Evolutionary conservation across 2,329 filamentous ascomycete genomes (phyloP), one percentile per base, ranked within the genome.

Genomic region (Zymoseptoria passerinii): DNA sequence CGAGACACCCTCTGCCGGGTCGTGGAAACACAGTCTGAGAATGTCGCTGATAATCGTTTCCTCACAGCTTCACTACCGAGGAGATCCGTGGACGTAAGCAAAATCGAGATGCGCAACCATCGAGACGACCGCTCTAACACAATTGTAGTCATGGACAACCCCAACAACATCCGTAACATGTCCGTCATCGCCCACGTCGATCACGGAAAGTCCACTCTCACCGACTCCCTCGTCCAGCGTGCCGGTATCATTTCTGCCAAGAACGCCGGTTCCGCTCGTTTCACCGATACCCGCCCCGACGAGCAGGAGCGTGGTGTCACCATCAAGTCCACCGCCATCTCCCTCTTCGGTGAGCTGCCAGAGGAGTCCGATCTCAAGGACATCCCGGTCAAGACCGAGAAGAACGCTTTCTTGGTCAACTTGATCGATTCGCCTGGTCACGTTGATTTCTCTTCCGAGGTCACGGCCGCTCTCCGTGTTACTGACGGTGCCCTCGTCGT

Each of bases 161-260:
- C 88, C 66, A 77, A 78, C 73, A 86, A 86, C 78, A 85, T 87
- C 78, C 82, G 84, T 75, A 97, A 97, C 87, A 97, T 96, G 92
- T 96, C 91, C 82, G 94, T 99, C 79, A 97, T 97, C 90, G 94
- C 94, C 79, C 94, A 99, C 83, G 85, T 99, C 87, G 94, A 99
- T 81, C 94, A 99, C 86, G 94, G 94, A 83, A 99, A 99, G 82
- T 99, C 94, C 72, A 99, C 94, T 77, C 86, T 99, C 74, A 96
- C 92, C 86, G 94, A 99, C 82, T 97, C 94, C 73, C 90, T 99
- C 69, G 89, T 99, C 76, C 91, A 95, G 82, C 94, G 95, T 82
- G 92, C 92, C 74, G 94, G 94, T 92, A 99, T 99, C 76, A 96
- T 99, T 77, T 97, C 94, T 72, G 89, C 90, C 72, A 90, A 90